Evolutionary conservation across 129 eudicot species (phyloP).

Genomic region (Daucus carota): DNA sequence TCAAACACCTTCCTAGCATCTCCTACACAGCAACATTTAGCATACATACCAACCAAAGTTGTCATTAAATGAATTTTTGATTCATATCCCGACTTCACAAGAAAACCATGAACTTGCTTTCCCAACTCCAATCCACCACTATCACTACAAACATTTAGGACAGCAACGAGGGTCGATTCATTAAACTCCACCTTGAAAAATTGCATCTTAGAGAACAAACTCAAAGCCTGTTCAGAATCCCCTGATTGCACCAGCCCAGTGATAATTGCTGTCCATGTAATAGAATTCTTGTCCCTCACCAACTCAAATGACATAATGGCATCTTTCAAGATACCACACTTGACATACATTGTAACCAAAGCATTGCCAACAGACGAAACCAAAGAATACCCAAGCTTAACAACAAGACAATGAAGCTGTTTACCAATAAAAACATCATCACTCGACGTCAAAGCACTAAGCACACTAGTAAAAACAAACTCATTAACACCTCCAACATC

Average conservation of each 20-base stretch:
- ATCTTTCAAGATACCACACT: slow-evolving; percentile 62
- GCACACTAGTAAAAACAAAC: slow-evolving; percentile 60
- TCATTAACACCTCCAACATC: slow-evolving; percentile 47
- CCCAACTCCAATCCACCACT: slow-evolving; percentile 38
- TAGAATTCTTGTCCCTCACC: slow-evolving; percentile 44
- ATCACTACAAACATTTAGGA: slow-evolving; percentile 77
- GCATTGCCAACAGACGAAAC: slow-evolving; percentile 72
- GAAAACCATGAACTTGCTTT: slow-evolving; percentile 63
- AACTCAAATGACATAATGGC: slow-evolving; percentile 48
- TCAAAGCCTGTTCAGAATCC: slow-evolving; percentile 50
- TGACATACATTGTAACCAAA: slow-evolving; percentile 74
- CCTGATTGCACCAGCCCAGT: slow-evolving; percentile 80
- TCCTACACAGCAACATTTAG: slow-evolving; percentile 57
- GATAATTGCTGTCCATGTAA: no score
- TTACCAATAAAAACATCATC: slow-evolving; percentile 40
- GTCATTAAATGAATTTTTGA: slow-evolving; percentile 67
- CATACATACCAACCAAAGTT: slow-evolving; percentile 84
- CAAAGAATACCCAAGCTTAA: slow-evolving; percentile 42
- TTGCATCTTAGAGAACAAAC: slow-evolving; percentile 69
- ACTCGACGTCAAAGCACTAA: slow-evolving; percentile 52
- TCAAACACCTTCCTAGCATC: slow-evolving; percentile 87
- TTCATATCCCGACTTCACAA: slow-evolving; percentile 55
- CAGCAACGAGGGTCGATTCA: slow-evolving; percentile 84
- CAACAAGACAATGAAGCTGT: slow-evolving; percentile 56
- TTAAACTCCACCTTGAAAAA: slow-evolving; percentile 43